Evolutionary conservation across 2,329 filamentous ascomycete genomes (phyloP), one percentile per base, ranked within the genome.

Genomic region (Podosphaera fusca): DNA sequence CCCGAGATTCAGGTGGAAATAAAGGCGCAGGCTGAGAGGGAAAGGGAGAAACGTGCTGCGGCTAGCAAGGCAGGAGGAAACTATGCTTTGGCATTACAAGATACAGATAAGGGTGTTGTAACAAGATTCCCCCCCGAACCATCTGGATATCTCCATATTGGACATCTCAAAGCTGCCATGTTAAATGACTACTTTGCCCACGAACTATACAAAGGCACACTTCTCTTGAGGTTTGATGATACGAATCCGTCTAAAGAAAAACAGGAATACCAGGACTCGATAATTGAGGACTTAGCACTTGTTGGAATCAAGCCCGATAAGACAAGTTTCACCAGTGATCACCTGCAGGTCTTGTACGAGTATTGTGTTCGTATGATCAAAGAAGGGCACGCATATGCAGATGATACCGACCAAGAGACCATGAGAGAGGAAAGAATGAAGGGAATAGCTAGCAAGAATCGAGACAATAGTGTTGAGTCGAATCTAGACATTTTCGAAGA

Each of bases 221-320:
- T 98, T 64, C 81, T 94, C 59, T 79, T 96, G 55, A 85, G 92
- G 59, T 92, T 98, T 67, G 92, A 98, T 68, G 92, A 98, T 67
- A 98, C 92, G 58, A 98, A 98, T 71, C 92, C 92, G 6, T 82
- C 85, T 59, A 96, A 96, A 70, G 92, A 98, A 75, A 95, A 94
- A 74, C 82, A 90, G 69, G 92, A 96, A 72, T 98, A 84, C 69
- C 84, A 96, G 69, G 88, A 96, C 70, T 79, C 88, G 4, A 98
- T 98, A 60, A 75, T 95, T 45, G 84, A 95, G 72, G 92, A 98
- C 70, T 78, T 95, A 55, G 81, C 82, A 55, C 77, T 96, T 56
- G 87, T 98, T 77, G 90, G 89, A 35, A 86, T 98, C 70, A 86
- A 85, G 71, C 86, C 89, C 30, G 90, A 95, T 70, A 78, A 78